Conservation (phyloP, 257 asterid species). For the Solanum clarkiae region DNA sequence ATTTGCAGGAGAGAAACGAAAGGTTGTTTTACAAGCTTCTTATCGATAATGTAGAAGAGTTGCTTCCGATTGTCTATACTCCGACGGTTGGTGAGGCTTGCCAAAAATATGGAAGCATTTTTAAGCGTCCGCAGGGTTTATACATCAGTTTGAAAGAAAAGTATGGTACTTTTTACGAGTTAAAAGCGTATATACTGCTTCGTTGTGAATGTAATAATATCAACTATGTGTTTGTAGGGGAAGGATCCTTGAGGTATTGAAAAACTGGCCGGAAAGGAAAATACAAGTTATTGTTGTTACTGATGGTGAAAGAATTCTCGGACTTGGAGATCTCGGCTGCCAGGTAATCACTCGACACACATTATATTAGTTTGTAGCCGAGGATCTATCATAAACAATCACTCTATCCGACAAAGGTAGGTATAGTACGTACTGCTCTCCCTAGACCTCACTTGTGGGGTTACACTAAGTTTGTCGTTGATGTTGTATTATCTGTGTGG, state of each 20-base stretch:
- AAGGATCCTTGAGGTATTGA: conserved; percentile 72
- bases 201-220: not conserved
- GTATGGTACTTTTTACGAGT: conserved; percentile 19
- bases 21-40: conserved; percentile 91
- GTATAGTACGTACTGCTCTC: not conserved
- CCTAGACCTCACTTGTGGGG: not conserved
- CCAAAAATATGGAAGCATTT: conserved; percentile 90
- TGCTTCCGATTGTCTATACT: conserved; percentile 81
- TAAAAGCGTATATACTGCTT: not conserved
- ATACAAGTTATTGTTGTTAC: conserved; percentile 92
- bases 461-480: not conserved
- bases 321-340: conserved; percentile 94
- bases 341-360: conserved; percentile 33
- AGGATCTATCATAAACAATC: not conserved
- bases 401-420: not conserved
- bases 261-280: conserved; percentile 87
- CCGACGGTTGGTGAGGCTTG: conserved; percentile 96
- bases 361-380: not conserved
- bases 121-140: conserved; percentile 86
- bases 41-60: conserved; percentile 78
- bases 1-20: conserved; percentile 74
- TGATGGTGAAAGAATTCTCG: conserved; percentile 94
- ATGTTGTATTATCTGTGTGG: not conserved
- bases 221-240: conserved; percentile 37
- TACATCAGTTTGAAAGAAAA: conserved; percentile 80